These are phyloP conservation scores for Malus sylvestris DNA, from an alignment of 306 rosid species.

Conservation along the genomic window DNA sequence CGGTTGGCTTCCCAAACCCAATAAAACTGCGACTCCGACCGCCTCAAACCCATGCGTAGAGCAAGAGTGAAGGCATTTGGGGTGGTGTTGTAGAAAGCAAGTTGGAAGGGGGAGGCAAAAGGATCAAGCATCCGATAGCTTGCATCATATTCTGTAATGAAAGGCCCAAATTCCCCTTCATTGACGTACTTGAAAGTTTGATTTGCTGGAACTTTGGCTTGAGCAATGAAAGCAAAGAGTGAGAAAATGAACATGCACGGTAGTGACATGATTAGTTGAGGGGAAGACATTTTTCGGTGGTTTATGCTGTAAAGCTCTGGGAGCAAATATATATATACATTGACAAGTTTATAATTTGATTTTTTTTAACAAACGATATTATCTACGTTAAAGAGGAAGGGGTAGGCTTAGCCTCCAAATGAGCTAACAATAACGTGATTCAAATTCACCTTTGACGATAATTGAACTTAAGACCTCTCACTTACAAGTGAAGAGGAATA, in stretches of 20 bases:
- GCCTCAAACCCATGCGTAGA: conserved; percentile 41
- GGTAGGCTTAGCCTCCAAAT: too few species aligned
- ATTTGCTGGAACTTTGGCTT: conserved; percentile 42
- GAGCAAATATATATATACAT: neutral
- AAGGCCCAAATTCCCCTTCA: conserved; percentile 48
- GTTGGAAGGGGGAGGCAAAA: conserved; percentile 45
- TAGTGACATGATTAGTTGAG: neutral
- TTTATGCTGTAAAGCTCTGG: neutral
- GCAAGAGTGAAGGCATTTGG: conserved; percentile 66
- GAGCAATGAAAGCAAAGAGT: conserved; percentile 12
- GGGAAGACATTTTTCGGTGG: neutral
- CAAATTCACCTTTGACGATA: too few species aligned
- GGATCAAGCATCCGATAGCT: conserved; percentile 27
- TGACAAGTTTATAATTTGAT: neutral
- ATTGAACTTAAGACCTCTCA: too few species aligned
- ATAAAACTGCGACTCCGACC: conserved; percentile 38
- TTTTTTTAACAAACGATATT: too few species aligned
- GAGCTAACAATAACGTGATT: too few species aligned
- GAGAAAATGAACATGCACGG: conserved; percentile 13
- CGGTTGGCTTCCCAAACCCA: conserved; percentile 91
- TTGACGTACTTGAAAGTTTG: conserved; percentile 45
- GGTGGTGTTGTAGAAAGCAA: conserved; percentile 67
- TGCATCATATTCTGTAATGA: conserved; percentile 42
- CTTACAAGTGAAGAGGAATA: too few species aligned
- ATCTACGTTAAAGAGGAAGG: fast-evolving